Evolutionary conservation across 164 flowering plant species (phyloP).

Genomic region (Umbilicus rupestris): DNA sequence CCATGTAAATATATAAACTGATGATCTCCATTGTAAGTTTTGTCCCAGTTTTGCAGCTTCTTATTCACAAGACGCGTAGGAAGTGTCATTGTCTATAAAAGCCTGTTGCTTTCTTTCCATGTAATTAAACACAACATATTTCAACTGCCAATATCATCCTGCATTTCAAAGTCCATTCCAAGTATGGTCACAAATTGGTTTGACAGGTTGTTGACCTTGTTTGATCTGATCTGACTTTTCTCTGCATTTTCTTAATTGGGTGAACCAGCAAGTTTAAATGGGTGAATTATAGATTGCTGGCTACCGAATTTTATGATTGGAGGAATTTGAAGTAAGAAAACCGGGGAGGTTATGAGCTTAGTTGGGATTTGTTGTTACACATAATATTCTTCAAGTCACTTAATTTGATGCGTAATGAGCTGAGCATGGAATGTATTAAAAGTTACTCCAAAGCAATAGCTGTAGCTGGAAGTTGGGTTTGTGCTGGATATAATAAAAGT

Average conservation of each 20-base stretch:
- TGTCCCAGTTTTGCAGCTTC: not conserved
- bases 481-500: too few species aligned
- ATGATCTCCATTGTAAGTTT: not conserved
- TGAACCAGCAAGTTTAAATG: too few species aligned
- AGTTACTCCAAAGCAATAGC: too few species aligned
- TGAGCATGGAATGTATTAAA: too few species aligned
- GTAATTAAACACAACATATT: not conserved
- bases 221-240: too few species aligned
- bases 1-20: slow-evolving; percentile 34
- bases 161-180: too few species aligned
- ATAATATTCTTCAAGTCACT: not conserved
- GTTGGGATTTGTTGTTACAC: not conserved
- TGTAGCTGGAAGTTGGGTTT: too few species aligned
- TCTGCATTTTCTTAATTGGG: too few species aligned
- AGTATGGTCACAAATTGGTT: too few species aligned
- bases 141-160: not conserved
- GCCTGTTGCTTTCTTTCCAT: not conserved
- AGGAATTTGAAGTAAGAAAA: not conserved
- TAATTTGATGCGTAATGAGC: too few species aligned
- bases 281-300: not conserved
- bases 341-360: not conserved
- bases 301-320: not conserved
- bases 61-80: not conserved
- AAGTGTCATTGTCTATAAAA: not conserved
- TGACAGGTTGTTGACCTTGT: too few species aligned